Evolutionary conservation across 2,329 filamentous ascomycete species (phyloP).

Genomic region (Rhexocercosporidium sp.): DNA sequence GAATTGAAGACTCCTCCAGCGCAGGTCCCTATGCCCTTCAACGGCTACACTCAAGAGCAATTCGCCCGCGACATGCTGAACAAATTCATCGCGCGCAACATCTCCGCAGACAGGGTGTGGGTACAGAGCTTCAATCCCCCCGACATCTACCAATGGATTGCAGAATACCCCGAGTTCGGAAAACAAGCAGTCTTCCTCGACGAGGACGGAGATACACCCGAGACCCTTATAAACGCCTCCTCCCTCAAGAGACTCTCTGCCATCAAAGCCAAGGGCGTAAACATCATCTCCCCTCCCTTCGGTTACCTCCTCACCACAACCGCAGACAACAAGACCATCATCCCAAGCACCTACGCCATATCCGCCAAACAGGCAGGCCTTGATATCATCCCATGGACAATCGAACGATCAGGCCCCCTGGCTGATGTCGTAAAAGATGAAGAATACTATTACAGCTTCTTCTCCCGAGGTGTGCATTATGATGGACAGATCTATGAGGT

Average conservation of each 20-base stretch:
- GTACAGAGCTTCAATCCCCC: constrained; percentile 27
- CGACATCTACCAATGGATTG: constrained; percentile 33
- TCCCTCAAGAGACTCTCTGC: constrained; percentile 17
- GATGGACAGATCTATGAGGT: constrained; percentile 29
- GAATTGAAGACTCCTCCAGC: constrained; percentile 29
- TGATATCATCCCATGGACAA: constrained; percentile 31
- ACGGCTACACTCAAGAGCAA: constrained; percentile 33
- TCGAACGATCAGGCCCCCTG: constrained; percentile 29
- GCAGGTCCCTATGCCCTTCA: constrained; percentile 31
- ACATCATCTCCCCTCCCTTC: constrained; percentile 30
- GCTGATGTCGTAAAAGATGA: constrained; percentile 1
- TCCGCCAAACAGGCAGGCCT: constrained; percentile 23
- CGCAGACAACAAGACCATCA: constrained; percentile 27
- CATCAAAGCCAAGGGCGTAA: constrained; percentile 25
- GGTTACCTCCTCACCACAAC: constrained; percentile 24
- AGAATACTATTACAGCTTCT: constrained; percentile 27
- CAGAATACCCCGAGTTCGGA: constrained; percentile 27
- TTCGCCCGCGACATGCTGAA: constrained; percentile 32
- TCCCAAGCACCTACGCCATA: constrained; percentile 27
- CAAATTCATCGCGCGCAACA: constrained; percentile 27
- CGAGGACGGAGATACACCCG: constrained; percentile 25
- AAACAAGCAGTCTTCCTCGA: constrained; percentile 33
- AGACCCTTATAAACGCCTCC: constrained; percentile 5
- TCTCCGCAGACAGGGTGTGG: constrained; percentile 26
- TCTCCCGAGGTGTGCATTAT: constrained; percentile 19